Base-by-base conservation (phyloP, 257 asterid genomes). In the Orobanche coerulescens region DNA sequence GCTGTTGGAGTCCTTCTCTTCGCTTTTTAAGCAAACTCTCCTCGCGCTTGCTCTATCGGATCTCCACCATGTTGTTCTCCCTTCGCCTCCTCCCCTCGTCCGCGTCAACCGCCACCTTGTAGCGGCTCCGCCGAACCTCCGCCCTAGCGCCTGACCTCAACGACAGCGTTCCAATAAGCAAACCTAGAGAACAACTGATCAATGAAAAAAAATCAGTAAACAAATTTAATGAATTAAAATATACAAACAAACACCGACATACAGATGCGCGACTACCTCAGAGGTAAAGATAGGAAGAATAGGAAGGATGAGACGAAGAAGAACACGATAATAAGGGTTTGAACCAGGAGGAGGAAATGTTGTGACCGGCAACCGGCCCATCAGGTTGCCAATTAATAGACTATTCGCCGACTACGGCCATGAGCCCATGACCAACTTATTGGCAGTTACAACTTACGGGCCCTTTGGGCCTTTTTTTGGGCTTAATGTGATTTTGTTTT, bases 11-110 rank as follows among this genome's bases (percentile, higher is more conserved):
- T 0, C 94, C 97, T 75, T 90, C 97, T 13, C 93, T 84, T 11
- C 95, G 86, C 82, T 88, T 88, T 67, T 88, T 85, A 23, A 85
- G 84, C 71, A 88, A 77, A 51, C 83, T 85, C 68, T 88, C 96
- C 78, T 90, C 96, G 37, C 97, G 90, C 79, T 81, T 87, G 58
- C 52, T 84, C 79, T 90, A 87, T 1, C 95, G 95, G 83, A 90
- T 90, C 95, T 90, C 97, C 70, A 90, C 97, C 96, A 85, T 76
- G 51, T 85, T 87, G 37, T 90, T 96, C 82, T 85, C 96, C 75
- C 97, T 81, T 75, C 96, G 78, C 13, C 97, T 70, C 40, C 97
- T 78, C 7, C 97, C 97, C 67, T 90, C 97, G 19, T 90, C 97
- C 11, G 95, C 97, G 33, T 90, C 97, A 52, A 87, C 97, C 44